Evolutionary conservation across 768 basidiomycete genomes (phyloP), one percentile per base, ranked within the genome.

Genomic region (Lactarius psammicola): DNA sequence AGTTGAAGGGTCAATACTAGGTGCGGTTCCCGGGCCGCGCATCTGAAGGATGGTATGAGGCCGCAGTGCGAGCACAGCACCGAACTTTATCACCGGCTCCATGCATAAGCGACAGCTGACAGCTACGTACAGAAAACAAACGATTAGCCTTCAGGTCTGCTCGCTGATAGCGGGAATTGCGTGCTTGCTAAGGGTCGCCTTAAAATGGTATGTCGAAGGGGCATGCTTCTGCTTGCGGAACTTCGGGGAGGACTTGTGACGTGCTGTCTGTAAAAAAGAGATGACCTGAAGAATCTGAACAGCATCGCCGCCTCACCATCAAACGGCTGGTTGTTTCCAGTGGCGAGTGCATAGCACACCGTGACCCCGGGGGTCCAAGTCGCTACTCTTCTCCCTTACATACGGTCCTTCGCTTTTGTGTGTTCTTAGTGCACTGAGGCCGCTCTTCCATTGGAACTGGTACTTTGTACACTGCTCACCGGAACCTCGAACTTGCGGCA

Each of bases 141-240:
- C 17, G 17, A 65, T 5, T 60, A 54, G 63, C 46, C 36, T 13
- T 11, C 38, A 18, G 38, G 53, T 38, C 59, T 56, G 17, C 34
- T 59, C 15, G 34, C 62, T 58, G 63, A 69, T 34, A 56, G 56
- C 28, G 51, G 15, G 30, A 67, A 51, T 80, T 90, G 74, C 74
- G 96, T 95, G 86, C 80, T 95, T 95, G 72, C 88, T 87, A 76
- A 97, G 96, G 8, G 89, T 90, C 3, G 93, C 95, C 79, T 92
- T 94, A 36, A 96, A 90, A 74, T 95, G 85, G 83, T 23, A 87
- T 83, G 4, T 85, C 84, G 67, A 89, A 83, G 40, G 72, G 64
- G 17, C 84, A 73, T 42, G 59, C 34, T 13, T 58, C 57, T 76
- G 23, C 78, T 15, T 57, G 59, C 20, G 57, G 53, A 31, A 60